Base-by-base conservation (phyloP, 1,284 basidiomycete species). In the Mycena sp. region DNA sequence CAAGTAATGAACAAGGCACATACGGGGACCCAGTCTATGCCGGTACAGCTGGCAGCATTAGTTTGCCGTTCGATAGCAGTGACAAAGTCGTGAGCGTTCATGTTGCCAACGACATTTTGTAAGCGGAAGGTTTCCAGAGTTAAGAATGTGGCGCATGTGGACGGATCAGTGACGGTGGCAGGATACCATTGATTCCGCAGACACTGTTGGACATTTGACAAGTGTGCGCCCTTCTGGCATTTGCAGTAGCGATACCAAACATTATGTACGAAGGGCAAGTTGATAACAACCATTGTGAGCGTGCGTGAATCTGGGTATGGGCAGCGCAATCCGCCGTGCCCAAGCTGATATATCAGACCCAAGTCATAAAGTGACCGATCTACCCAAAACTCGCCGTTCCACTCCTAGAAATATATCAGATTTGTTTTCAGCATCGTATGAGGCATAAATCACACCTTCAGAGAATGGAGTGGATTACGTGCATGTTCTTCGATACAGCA, bases 41-140 rank as follows among this genome's bases (percentile, higher is more conserved):
- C 52, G 7, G 37, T 38, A 9, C 25, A 26, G 1, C 2, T 10
- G 17, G 38, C 5, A 0, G 55, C 12, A 21, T 58, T 35, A 1
- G 49, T 63, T 16, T 30, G n/a, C 19, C 40, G 32, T 28, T 62
- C 60, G 17, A 62, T 14, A 16, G 41, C n/a, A 2, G 19, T 32
- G 3, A 62, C 40, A 40, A 56, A 62, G 25, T 62, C 48, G 38
- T 44, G 48, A 4, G 23, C 60, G 17, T 49, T 62, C 9, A 57
- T 17, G 28, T 62, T n/a, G n/a, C n/a, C n/a, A n/a, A n/a, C n/a
- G n/a, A n/a, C n/a, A n/a, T 25, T 41, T 4, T 41, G 26, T 1
- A 51, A 45, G 2, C 60, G 48, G 29, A 62, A 62, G 2, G 29
- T n/a, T 2, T 62, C 60, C 7, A 60, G 49, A 1, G 48, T 21